A percentile compares a stretch with the other conserved stretches of the same genome.
These are phyloP conservation scores for Cryphonectria naterciae DNA, from an alignment of 2,329 filamentous ascomycete genomes.

Conservation along the genomic window DNA sequence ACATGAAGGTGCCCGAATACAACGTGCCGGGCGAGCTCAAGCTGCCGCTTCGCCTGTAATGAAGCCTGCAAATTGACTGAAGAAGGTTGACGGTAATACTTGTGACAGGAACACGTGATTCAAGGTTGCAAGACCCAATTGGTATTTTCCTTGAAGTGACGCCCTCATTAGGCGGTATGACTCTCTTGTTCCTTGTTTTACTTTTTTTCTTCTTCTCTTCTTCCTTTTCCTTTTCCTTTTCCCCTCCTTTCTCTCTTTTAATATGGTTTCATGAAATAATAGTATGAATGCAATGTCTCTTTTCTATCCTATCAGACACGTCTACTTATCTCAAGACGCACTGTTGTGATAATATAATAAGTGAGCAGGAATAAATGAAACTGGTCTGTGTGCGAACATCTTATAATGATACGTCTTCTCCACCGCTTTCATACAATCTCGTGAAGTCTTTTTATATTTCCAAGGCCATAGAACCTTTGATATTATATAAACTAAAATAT, in stretches of 20 bases:
- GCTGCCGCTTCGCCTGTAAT: conserved; percentile 47
- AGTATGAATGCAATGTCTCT: not conserved
- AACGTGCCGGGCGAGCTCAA: conserved; percentile 56
- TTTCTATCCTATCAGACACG: not conserved
- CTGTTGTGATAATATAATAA: too few species aligned
- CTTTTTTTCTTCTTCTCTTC: too few species aligned
- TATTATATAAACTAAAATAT: not conserved
- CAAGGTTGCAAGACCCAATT: not conserved
- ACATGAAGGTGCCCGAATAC: conserved; percentile 75
- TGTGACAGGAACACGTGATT: too few species aligned
- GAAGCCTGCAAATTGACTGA: not conserved
- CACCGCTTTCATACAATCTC: not conserved
- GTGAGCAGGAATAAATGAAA: too few species aligned
- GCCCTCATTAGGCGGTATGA: not conserved
- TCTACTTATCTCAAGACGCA: too few species aligned
- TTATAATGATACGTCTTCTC: not conserved
- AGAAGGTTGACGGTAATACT: not conserved
- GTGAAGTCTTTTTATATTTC: not conserved
- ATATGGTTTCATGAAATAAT: not conserved
- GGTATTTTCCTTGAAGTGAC: not conserved
- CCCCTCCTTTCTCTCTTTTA: not conserved
- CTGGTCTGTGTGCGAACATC: not conserved
- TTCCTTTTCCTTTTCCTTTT: not conserved
- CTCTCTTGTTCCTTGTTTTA: too few species aligned
- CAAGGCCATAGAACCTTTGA: not conserved